These are phyloP conservation scores for Phlyctochytrium planicorne DNA, from an alignment of 192 early-diverging fungal genomes.

Conservation along the genomic window DNA sequence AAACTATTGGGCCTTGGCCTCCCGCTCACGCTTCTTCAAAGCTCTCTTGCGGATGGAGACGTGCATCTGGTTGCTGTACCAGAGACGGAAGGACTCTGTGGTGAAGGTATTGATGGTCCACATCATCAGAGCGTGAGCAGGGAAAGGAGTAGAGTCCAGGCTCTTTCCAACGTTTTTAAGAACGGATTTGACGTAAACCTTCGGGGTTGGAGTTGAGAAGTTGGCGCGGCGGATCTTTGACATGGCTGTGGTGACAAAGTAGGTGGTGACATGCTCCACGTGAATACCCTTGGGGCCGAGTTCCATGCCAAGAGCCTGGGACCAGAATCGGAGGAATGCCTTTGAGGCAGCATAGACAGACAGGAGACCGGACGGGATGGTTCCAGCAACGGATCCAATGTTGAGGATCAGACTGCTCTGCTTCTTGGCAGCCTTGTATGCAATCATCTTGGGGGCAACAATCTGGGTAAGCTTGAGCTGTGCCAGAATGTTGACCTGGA, in stretches of 20 bases:
- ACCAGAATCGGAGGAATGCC: slow-evolving; percentile 87
- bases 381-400: slow-evolving; percentile 85
- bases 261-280: slow-evolving; percentile 92
- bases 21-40: slow-evolving; percentile 58
- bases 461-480: slow-evolving; percentile 79
- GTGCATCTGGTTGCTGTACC: slow-evolving; percentile 58
- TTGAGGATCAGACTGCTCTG: slow-evolving; percentile 96
- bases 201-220: slow-evolving; percentile 77
- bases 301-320: slow-evolving; percentile 84
- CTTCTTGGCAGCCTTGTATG: slow-evolving; percentile 36
- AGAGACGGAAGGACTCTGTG: slow-evolving; percentile 56
- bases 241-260: slow-evolving; percentile 95
- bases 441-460: slow-evolving; percentile 79
- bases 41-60: slow-evolving; percentile 70
- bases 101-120: slow-evolving; percentile 69
- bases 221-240: slow-evolving; percentile 83
- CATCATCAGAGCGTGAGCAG: slow-evolving; percentile 65
- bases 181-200: slow-evolving; percentile 72
- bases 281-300: slow-evolving; percentile 65
- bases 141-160: slow-evolving; percentile 66
- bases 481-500: slow-evolving; percentile 84
- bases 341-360: slow-evolving; percentile 93
- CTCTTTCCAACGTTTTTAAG: slow-evolving; percentile 68
- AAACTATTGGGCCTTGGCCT: slow-evolving; percentile 17
- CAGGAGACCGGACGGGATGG: slow-evolving; percentile 79